Evolutionary conservation across 2,329 filamentous ascomycete genomes (phyloP), one percentile per base, ranked within the genome.

Genomic region (Fonsecaea nubica): DNA sequence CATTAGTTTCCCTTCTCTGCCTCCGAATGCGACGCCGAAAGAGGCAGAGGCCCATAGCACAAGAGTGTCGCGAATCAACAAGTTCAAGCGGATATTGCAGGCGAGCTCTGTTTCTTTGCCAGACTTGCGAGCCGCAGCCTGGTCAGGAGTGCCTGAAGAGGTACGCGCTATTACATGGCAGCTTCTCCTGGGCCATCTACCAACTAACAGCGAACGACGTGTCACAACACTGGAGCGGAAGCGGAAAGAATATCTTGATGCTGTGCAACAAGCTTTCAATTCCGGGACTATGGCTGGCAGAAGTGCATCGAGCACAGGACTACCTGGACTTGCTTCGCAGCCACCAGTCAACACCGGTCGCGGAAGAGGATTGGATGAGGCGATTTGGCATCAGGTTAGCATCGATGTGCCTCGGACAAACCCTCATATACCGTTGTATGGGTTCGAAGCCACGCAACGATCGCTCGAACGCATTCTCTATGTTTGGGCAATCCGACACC

Each of bases 131-230:
- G 85, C 92, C 65, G 84, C 93, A 36, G 93, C 95, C 35, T 99
- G 96, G 95, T 95, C 93, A 60, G 95, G 95, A 12, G 87, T 98
- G 40, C 96, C 95, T 0, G 90, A 92, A 73, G 96, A 99, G 81
- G 93, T 99, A 18, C 92, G 96, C 63, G 92, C 95, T 58, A 97
- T 99, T 90, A 95, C 94, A n/a, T 99, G 95, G 95, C 93, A 98
- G 79, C 84, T 99, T 30, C 84, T 99, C 21, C 87, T 99, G 30
- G 95, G 94, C 65, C 99, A 99, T 77, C 86, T 99, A 4, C 95
- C 96, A 1, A 96, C 94, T n/a, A 97, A 93, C 76, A 96, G 93
- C 73, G 96, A 99, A 77, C 86, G 95, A 69, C 88, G 96, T 61
- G 92, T 98, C 7, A 87, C 92, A 0, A 95, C 93, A 0, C 83